These are phyloP conservation scores for Pseudogymnoascus sp. DNA, from an alignment of 2,329 filamentous ascomycete genomes.

Conservation along the genomic window DNA sequence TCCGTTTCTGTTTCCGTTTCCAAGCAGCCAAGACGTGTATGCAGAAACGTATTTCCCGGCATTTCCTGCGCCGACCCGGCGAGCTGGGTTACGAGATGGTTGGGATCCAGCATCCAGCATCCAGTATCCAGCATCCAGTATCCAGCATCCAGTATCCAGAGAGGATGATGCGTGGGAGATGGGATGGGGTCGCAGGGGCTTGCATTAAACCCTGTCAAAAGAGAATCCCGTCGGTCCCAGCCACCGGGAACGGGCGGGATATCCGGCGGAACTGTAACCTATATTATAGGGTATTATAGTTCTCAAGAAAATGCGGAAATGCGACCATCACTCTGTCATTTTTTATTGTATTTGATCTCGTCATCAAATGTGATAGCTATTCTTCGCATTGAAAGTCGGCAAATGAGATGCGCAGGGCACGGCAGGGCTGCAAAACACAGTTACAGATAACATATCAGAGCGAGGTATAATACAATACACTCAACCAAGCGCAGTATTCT, in stretches of 20 bases:
- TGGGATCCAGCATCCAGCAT: background rate
- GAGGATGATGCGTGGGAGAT: too few relatives aligned
- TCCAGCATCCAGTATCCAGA: too few relatives aligned
- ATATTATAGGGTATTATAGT: background rate
- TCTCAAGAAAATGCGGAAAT: too few relatives aligned
- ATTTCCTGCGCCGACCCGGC: background rate
- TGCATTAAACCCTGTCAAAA: too few relatives aligned
- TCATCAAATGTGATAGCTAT: background rate
- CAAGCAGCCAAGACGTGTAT: too few relatives aligned
- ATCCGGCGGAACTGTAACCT: background rate
- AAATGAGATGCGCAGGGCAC: background rate
- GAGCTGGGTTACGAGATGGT: background rate
- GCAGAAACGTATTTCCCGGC: background rate
- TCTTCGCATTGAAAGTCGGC: background rate
- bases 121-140: too few relatives aligned
- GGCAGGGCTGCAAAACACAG: background rate
- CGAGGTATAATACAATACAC: background rate
- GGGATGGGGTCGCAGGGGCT: too few relatives aligned
- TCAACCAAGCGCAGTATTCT: too few relatives aligned
- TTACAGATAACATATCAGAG: background rate
- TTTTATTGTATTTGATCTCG: too few relatives aligned
- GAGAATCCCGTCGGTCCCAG: background rate
- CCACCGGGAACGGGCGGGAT: background rate
- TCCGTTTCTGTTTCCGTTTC: too few relatives aligned
- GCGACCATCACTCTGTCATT: background rate